Percentiles rank a stretch among this genome's conserved stretches.
Evolutionary conservation across 2,329 filamentous ascomycete genomes (phyloP).

Genomic region (Rhytidhysteron rufulum): DNA sequence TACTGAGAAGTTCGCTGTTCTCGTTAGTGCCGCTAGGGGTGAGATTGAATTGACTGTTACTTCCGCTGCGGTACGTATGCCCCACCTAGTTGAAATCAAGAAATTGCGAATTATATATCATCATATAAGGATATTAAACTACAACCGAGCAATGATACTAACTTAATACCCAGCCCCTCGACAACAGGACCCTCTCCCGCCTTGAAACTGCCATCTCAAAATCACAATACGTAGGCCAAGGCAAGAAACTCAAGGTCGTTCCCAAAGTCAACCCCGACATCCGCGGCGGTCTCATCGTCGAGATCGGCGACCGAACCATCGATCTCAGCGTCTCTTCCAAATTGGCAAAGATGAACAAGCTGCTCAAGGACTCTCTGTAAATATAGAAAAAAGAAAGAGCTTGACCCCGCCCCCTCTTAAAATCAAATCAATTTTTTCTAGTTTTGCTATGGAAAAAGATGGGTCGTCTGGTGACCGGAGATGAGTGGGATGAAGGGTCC

Average conservation of each 20-base stretch:
- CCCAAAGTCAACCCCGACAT: slow-evolving; percentile 95
- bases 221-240: slow-evolving; percentile 80
- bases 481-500: slow-evolving; percentile 6
- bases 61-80: slow-evolving; percentile 71
- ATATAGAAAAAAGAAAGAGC: slow-evolving; percentile 46
- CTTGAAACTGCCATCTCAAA: slow-evolving; percentile 86
- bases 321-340: slow-evolving; percentile 93
- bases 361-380: slow-evolving; percentile 95
- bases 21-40: slow-evolving; percentile 85
- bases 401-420: too few relatives aligned
- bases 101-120: background rate
- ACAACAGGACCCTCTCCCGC: slow-evolving; percentile 78
- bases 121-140: background rate
- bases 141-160: too few relatives aligned
- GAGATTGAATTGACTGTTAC: slow-evolving; percentile 93
- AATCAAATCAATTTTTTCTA: too few relatives aligned
- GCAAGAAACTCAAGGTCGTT: slow-evolving; percentile 97
- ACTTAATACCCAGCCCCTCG: slow-evolving; percentile 62
- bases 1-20: slow-evolving; percentile 76
- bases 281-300: slow-evolving; percentile 87
- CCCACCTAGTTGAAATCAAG: background rate
- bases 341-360: slow-evolving; percentile 99
- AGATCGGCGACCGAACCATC: slow-evolving; percentile 96
- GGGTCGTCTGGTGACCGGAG: slow-evolving; percentile 1
- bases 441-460: slow-evolving; percentile 4